phyloP scores from a whole-genome alignment of 208 protist genomes.

The Leishmania turanica region DNA sequence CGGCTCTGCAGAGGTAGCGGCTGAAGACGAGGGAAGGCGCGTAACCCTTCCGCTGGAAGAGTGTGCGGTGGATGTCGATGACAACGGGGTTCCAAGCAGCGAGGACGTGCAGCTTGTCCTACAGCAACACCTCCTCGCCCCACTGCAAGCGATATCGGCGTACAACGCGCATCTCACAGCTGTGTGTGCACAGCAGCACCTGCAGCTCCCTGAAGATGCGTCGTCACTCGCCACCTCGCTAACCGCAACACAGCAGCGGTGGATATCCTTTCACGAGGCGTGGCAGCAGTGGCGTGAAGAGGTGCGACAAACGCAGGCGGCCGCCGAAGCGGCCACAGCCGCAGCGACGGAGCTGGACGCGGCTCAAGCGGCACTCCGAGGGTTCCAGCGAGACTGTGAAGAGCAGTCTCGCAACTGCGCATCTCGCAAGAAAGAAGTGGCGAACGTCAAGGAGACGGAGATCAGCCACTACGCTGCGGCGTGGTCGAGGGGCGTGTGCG shows the following conservation, averaged over 20 bases:
- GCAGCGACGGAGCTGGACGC: not conserved
- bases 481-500: constrained; percentile 16
- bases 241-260: not conserved
- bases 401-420: not conserved
- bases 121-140: not conserved
- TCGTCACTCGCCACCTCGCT: not conserved
- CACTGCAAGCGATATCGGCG: constrained; percentile 8
- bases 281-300: constrained; percentile 15
- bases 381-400: constrained; percentile 3
- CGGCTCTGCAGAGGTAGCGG: not conserved
- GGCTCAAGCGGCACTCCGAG: not conserved
- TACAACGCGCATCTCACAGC: constrained; percentile 3
- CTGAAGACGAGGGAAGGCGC: not conserved
- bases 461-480: constrained; percentile 30
- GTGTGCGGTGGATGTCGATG: not conserved
- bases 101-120: not conserved
- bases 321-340: not conserved
- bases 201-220: constrained; percentile 3
- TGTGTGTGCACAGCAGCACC: not conserved
- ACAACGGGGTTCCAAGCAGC: not conserved
- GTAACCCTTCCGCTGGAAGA: not conserved
- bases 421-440: constrained; percentile 1
- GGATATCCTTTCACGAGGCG: not conserved
- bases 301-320: not conserved
- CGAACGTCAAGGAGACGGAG: constrained; percentile 11